Percentiles rank a stretch among this genome's conserved stretches.
Conservation (phyloP, 2,329 filamentous ascomycete genomes). For the Trichoderma guizhouense region DNA sequence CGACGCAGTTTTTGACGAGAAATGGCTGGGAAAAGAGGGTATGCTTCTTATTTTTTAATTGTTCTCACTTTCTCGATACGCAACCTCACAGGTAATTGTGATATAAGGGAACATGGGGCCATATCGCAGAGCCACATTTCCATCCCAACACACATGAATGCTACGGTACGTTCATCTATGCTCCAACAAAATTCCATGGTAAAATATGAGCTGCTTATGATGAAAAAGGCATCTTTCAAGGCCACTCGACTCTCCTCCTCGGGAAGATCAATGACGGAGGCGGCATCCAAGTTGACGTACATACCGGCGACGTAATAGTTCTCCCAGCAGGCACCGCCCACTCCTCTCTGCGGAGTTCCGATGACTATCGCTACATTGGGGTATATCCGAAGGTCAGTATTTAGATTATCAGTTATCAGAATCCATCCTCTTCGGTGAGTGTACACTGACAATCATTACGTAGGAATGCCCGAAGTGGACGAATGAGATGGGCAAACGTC, state of each 20-base stretch:
- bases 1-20: neutral
- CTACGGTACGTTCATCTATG: neutral
- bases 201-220: no score
- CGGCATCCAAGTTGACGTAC: neutral
- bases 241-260: neutral
- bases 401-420: neutral
- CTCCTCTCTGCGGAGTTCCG: neutral
- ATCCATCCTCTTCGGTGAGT: neutral
- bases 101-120: neutral
- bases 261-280: neutral
- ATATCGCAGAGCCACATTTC: neutral
- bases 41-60: neutral
- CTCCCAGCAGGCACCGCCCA: neutral
- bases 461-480: neutral
- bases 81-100: neutral
- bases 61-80: neutral
- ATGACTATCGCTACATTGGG: neutral
- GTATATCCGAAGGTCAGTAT: neutral
- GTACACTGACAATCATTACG: neutral
- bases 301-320: neutral
- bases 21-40: neutral
- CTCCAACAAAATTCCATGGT: no score
- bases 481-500: neutral
- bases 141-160: slow-evolving; percentile 1
- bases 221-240: neutral